Conservation (phyloP, 306 rosid species). For the Quercus rubra region DNA sequence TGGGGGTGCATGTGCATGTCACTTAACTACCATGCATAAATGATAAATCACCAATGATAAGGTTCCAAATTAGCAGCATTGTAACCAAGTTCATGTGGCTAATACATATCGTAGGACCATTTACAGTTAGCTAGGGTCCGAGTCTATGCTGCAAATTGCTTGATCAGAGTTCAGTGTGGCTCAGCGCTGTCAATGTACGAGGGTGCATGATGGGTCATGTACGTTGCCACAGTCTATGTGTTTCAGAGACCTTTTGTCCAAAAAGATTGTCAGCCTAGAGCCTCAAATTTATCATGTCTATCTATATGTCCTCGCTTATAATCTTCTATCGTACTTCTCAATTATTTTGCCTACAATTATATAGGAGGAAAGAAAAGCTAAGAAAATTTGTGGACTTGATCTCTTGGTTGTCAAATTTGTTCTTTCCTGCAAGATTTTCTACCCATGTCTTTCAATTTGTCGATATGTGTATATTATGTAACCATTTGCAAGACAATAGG, state of each 20-base stretch:
- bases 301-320: not conserved
- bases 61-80: not conserved
- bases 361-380: not conserved
- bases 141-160: constrained; percentile 33
- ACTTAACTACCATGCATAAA: constrained; percentile 67
- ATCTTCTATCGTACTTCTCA: not conserved
- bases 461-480: too few relatives aligned
- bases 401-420: not conserved
- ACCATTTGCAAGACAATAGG: too few relatives aligned
- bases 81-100: constrained; percentile 22
- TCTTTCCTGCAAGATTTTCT: not conserved
- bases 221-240: not conserved
- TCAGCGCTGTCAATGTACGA: constrained; percentile 22
- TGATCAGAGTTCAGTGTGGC: constrained; percentile 14
- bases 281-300: constrained; percentile 16
- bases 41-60: constrained; percentile 29
- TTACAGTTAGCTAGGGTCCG: constrained; percentile 5
- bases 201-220: constrained; percentile 55
- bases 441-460: not conserved
- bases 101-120: constrained; percentile 30
- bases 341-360: not conserved
- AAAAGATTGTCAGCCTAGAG: constrained; percentile 8
- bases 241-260: not conserved
- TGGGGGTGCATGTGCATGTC: constrained; percentile 40
- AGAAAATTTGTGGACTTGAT: not conserved